phyloP scores from a whole-genome alignment of 495 filamentous ascomycete species.

The Ascobolus immersus region DNA sequence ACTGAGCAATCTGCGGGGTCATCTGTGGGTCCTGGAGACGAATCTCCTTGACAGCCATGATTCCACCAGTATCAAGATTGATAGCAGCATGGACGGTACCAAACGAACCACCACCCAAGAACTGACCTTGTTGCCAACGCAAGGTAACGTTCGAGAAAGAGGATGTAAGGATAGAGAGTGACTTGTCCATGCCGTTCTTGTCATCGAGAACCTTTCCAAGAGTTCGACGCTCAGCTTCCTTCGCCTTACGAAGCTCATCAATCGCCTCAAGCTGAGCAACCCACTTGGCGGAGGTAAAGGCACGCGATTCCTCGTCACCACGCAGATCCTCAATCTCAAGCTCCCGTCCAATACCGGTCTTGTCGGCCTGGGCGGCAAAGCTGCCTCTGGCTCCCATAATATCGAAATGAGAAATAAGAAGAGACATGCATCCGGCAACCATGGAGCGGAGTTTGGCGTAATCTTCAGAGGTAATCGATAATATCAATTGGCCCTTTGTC shows the following conservation, averaged over 20 bases:
- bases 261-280: constrained; percentile 41
- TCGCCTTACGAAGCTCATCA: constrained; percentile 51
- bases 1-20: constrained; percentile 73
- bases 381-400: constrained; percentile 92
- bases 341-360: constrained; percentile 44
- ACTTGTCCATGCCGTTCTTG: constrained; percentile 82
- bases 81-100: constrained; percentile 92
- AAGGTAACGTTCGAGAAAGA: constrained; percentile 83
- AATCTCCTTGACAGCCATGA: constrained; percentile 98
- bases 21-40: constrained; percentile 87
- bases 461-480: constrained; percentile 63
- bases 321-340: constrained; percentile 51
- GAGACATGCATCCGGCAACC: constrained; percentile 89
- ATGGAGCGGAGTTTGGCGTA: constrained; percentile 59
- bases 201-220: constrained; percentile 77
- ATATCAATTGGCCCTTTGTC: constrained; percentile 72
- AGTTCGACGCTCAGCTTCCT: constrained; percentile 66
- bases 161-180: constrained; percentile 74
- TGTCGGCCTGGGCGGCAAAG: constrained; percentile 76
- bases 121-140: constrained; percentile 94
- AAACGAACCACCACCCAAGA: constrained; percentile 89
- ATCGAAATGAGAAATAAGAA: constrained; percentile 94
- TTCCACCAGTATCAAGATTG: constrained; percentile 79
- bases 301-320: constrained; percentile 62
- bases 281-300: constrained; percentile 46